A percentile compares a stretch with the other conserved stretches of the same genome.
These are phyloP conservation scores for Taphrina pruni DNA, from an alignment of 1,139 yeast species.

Conservation along the genomic window DNA sequence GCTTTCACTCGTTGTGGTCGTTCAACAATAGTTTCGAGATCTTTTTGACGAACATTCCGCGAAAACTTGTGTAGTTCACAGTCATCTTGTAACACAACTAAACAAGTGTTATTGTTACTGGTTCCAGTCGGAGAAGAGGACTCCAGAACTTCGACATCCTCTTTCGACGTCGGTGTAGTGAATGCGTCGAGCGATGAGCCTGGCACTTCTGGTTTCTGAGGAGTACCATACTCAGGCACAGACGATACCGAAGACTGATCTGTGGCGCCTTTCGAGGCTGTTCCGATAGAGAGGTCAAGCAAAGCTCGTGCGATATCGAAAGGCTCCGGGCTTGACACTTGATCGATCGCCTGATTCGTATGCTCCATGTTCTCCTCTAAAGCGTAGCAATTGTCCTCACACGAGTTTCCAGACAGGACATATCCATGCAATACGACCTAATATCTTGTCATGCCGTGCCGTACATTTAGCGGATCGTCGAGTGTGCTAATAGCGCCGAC, in stretches of 20 bases:
- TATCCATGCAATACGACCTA: not conserved
- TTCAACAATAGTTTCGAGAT: slow-evolving; percentile 75
- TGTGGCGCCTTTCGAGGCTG: not conserved
- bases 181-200: not conserved
- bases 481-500: not conserved
- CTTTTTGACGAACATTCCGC: slow-evolving; percentile 68
- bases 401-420: not conserved
- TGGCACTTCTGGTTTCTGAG: not conserved
- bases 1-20: slow-evolving; percentile 83
- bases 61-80: slow-evolving; percentile 62
- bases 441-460: not conserved
- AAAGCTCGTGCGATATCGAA: slow-evolving; percentile 12
- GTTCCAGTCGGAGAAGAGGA: not conserved
- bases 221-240: not conserved
- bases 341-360: too few species aligned
- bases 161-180: not conserved
- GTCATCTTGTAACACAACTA: slow-evolving; percentile 45
- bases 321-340: not conserved
- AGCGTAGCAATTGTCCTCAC: too few species aligned
- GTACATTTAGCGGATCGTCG: not conserved
- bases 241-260: not conserved
- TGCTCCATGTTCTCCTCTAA: not conserved
- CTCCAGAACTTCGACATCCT: not conserved
- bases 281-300: slow-evolving; percentile 6
- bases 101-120: slow-evolving; percentile 4